phyloP scores from a whole-genome alignment of 306 rosid genomes.

The Ormosia semicastrata region DNA sequence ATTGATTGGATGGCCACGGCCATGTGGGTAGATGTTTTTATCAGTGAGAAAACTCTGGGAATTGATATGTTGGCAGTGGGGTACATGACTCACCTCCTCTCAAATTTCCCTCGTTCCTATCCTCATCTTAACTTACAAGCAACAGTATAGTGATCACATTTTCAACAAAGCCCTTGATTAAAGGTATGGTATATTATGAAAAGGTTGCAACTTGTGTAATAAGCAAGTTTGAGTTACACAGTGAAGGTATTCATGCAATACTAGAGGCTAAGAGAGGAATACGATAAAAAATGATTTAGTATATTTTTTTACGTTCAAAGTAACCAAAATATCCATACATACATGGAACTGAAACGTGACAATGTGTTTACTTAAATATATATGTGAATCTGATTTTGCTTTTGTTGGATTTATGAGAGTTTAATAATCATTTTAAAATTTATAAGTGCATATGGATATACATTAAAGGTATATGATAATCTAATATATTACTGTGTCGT shows the following conservation, averaged over 20 bases:
- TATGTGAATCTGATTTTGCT: too few relatives aligned
- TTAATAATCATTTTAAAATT: too few relatives aligned
- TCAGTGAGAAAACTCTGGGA: not conserved
- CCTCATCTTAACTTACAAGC: slow-evolving; percentile 8
- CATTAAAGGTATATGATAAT: too few relatives aligned
- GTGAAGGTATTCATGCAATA: too few relatives aligned
- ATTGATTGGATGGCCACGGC: slow-evolving; percentile 35
- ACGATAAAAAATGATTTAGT: too few relatives aligned
- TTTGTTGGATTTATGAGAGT: too few relatives aligned
- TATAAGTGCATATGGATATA: too few relatives aligned
- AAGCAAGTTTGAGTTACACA: not conserved
- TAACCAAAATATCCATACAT: not conserved
- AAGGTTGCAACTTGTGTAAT: not conserved
- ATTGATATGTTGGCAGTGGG: not conserved
- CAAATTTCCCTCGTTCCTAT: not conserved
- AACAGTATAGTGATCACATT: slow-evolving; percentile 20
- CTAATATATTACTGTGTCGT: too few relatives aligned
- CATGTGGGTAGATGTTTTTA: slow-evolving; percentile 42
- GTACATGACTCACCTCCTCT: slow-evolving; percentile 3
- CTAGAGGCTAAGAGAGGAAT: too few relatives aligned
- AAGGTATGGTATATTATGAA: not conserved
- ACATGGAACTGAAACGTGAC: not conserved
- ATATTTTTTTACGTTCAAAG: too few relatives aligned
- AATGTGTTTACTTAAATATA: not conserved
- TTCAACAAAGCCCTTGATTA: not conserved